These are phyloP conservation scores for Olyra latifolia DNA, from an alignment of 176 grass and related monocot genomes.

Conservation along the genomic window DNA sequence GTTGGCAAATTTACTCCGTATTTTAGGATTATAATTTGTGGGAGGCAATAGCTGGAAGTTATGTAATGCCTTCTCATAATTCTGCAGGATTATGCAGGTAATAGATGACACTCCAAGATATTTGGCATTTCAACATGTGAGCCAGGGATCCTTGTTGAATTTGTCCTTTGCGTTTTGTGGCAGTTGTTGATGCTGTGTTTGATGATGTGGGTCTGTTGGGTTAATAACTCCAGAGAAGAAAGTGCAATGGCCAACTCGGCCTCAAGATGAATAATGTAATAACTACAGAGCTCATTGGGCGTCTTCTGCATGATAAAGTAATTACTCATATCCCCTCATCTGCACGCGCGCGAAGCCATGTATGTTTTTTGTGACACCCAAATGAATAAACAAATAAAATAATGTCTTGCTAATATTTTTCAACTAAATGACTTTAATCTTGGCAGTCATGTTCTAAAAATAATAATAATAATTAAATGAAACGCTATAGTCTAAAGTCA, in stretches of 20 bases:
- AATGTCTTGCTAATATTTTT: no score
- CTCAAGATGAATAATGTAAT: constrained; percentile 62
- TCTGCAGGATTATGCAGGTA: constrained; percentile 75
- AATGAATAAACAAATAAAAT: no score
- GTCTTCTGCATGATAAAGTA: constrained; percentile 92
- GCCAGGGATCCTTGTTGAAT: constrained; percentile 72
- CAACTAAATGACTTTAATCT: no score
- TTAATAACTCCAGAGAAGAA: constrained; percentile 68
- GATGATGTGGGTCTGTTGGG: constrained; percentile 84
- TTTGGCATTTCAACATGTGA: constrained; percentile 73
- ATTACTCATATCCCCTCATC: constrained; percentile 85
- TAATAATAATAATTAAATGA: no score
- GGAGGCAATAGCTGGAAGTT: neutral
- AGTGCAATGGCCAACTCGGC: constrained; percentile 61
- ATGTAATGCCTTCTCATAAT: constrained; percentile 27
- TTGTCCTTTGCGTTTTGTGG: constrained; percentile 76
- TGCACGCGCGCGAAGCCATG: constrained; percentile 96
- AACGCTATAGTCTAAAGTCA: no score
- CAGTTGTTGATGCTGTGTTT: constrained; percentile 80
- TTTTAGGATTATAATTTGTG: constrained; percentile 17
- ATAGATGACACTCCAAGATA: constrained; percentile 64
- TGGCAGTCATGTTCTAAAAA: no score
- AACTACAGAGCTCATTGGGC: constrained; percentile 73
- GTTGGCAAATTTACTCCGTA: constrained; percentile 10
- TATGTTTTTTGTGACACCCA: no score